Evolutionary conservation across 305 asterid genomes (phyloP), one percentile per base, ranked within the genome.

Genomic region (Nicotiana rustica): DNA sequence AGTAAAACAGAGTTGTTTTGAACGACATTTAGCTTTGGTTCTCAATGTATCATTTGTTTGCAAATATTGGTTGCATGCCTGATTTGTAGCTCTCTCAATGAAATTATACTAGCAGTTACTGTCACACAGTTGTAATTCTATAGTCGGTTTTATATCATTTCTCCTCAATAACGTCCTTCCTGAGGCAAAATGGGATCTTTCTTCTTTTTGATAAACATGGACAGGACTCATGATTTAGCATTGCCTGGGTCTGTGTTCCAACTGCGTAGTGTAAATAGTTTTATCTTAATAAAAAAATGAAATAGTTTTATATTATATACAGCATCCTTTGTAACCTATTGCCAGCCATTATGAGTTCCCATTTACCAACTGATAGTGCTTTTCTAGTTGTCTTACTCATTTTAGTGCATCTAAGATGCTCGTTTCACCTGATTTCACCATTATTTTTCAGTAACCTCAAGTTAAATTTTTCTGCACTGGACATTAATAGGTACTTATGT

Each of bases 401-500:
- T 52, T 76, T 55, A 15, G 29, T 9, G 65, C 65, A 76, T 76
- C 80, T 25, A 55, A 29, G 17, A 52, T 25, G 5, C n/a, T 29
- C 65, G 56, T 76, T 52, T 76, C 47, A 55, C 49, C 31, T 76
- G 65, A 52, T 55, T 31, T 8, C 65, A 1, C 38, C 3, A 55
- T 76, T 57, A 31, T 44, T 52, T 25, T 55, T 36, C 17, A 31
- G 66, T 55, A 75, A 76, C 80, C 66, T 55, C 47, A 52, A 55
- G 66, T 76, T 76, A 17, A 41, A 76, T 29, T 14, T 2, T 73
- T 76, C 80, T 81, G 15, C 62, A 15, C 84, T 85, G 79, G 14
- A 6, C 84, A 55, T 65, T 31, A 66, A 70, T 81, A 96, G 99
- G 98, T 96, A 86, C 98, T 96, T 82, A 91, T 91, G 94, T 89